These are phyloP conservation scores for Volvox carteri DNA, from an alignment of 163 green algal genomes.

Conservation along the genomic window DNA sequence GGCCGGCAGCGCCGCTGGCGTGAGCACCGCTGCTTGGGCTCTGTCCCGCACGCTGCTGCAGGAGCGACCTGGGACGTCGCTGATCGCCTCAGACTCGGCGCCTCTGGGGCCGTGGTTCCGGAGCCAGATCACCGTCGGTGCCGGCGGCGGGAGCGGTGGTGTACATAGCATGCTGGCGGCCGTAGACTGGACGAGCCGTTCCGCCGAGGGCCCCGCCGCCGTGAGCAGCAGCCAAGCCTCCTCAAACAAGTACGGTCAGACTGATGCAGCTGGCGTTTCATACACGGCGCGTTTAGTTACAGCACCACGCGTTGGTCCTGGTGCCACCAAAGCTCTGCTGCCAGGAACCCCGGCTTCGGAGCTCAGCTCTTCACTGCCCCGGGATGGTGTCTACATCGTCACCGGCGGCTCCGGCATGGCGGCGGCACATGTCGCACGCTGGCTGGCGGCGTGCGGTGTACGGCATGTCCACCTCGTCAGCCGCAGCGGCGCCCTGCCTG, in stretches of 20 bases:
- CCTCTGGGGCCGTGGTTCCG: neutral
- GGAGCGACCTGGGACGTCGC: slow-evolving; percentile 36
- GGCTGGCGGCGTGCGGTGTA: slow-evolving; percentile 67
- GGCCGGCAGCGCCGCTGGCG: neutral
- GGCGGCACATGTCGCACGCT: slow-evolving; percentile 55
- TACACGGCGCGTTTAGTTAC: slow-evolving; percentile 49
- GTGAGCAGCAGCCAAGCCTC: neutral
- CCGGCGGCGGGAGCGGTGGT: neutral
- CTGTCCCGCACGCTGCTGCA: slow-evolving; percentile 25
- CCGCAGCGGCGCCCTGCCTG: slow-evolving; percentile 66
- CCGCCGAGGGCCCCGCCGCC: neutral
- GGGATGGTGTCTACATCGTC: slow-evolving; percentile 58
- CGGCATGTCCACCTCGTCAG: slow-evolving; percentile 76
- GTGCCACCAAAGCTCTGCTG: neutral
- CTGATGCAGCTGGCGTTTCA: neutral
- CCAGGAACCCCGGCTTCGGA: neutral
- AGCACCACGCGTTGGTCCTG: neutral
- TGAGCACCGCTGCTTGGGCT: slow-evolving; percentile 42
- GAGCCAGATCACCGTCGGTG: slow-evolving; percentile 1
- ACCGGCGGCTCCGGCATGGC: slow-evolving; percentile 67
- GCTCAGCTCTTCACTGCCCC: neutral
- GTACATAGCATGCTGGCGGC: neutral
- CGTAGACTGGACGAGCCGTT: neutral
- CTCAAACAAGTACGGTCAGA: slow-evolving; percentile 42
- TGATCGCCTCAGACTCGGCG: neutral